Evolutionary conservation across 1,284 basidiomycete species (phyloP).

Genomic region (Trichosporon sp.): DNA sequence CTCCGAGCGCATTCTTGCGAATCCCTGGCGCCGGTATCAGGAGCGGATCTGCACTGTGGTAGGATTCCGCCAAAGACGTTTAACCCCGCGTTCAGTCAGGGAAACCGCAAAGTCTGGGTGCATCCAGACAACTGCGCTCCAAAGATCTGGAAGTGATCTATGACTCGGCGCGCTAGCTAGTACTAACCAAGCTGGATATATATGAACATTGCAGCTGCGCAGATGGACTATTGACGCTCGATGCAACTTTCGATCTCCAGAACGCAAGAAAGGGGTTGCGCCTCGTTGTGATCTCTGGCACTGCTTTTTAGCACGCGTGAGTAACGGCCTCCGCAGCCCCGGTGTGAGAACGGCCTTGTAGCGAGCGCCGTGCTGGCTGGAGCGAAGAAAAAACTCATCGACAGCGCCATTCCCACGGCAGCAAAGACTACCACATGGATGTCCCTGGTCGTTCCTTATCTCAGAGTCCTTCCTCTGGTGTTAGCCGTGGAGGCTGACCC

Average conservation of each 20-base stretch:
- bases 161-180: neutral
- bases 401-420: neutral
- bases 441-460: neutral
- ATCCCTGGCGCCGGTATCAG: neutral
- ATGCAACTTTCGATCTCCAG: neutral
- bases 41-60: conserved; percentile 2
- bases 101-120: neutral
- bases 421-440: neutral
- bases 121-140: conserved; percentile 1
- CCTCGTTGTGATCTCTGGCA: neutral
- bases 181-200: neutral
- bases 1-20: neutral
- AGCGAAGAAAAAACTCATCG: neutral
- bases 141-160: neutral
- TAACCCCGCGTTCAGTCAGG: conserved; percentile 8
- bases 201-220: neutral
- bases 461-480: neutral
- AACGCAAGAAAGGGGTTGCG: neutral
- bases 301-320: neutral
- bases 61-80: neutral
- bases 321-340: neutral
- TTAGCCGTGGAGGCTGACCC: neutral
- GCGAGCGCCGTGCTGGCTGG: neutral
- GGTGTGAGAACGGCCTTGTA: neutral
- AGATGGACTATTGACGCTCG: neutral